Base-by-base conservation (phyloP, 208 protist species). In the Vickermania spadyakhi region DNA sequence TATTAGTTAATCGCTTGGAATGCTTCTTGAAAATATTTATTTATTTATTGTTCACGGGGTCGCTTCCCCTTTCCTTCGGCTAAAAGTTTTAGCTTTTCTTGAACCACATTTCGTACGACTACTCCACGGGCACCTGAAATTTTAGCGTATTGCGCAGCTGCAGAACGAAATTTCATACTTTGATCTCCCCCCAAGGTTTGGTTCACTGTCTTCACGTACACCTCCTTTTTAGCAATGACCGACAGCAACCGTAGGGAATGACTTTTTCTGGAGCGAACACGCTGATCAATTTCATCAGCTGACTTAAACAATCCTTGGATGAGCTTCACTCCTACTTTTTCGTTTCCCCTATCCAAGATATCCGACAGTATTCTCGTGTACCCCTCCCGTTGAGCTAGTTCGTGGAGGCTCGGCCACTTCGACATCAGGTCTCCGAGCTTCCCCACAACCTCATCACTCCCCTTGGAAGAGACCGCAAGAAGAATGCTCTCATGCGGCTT, bases 91-190 rank as follows among this genome's bases (percentile, higher is more conserved):
- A 94, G 56, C 62, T 84, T 83, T 52, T 85, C 80, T 52, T 75
- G 31, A 58, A 92, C 73, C 7, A 62, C 62, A 25, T 80, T 66
- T 57, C 87, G 81, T 3, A 82, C 91, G n/a, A 75, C 68, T 14
- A 64, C 28, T 11, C 72, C 62, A 53, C 78, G 81, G n/a, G 88
- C 77, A 54, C 78, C 69, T 5, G 77, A 88, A 0, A 70, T 66
- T 28, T 81, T 86, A 28, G 64, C 68, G 65, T 86, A 90, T 21
- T 67, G 69, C n/a, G 78, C 71, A 61, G 70, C 79, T 21, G 82
- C 82, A 1, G 68, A 73, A 3, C 57, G 27, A 28, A 94, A 75
- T 55, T 75, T 81, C 57, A 75, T 78, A 27, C 58, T 62, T 56
- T 74, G 67, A 28, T 72, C 62, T 26, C 28, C 55, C 5, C 84